These are phyloP conservation scores for Agaricales sp. DNA, from an alignment of 1,284 basidiomycete species.

Conservation along the genomic window DNA sequence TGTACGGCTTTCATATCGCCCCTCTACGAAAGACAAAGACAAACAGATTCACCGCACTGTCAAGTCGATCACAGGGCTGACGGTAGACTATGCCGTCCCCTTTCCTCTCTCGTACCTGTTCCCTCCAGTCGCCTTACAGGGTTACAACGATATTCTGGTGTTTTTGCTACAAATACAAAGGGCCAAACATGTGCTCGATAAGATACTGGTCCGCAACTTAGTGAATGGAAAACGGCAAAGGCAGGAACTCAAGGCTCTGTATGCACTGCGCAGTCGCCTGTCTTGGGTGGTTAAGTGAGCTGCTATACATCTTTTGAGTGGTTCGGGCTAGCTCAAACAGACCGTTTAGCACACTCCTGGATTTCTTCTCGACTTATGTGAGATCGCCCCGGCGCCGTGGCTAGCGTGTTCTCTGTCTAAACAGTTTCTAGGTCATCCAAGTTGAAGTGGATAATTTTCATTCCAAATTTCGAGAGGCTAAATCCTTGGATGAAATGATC, in stretches of 20 bases:
- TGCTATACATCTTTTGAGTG: too few species aligned
- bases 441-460: conserved; percentile 50
- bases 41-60: conserved; percentile 37
- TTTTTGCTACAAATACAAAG: conserved; percentile 69
- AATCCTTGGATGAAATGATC: conserved; percentile 72
- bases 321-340: too few species aligned
- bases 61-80: conserved; percentile 53
- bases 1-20: conserved; percentile 62
- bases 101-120: conserved; percentile 80
- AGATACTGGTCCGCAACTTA: conserved; percentile 38
- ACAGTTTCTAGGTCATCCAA: conserved; percentile 50
- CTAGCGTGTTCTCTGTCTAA: conserved; percentile 3
- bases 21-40: conserved; percentile 28
- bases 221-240: conserved; percentile 20
- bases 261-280: conserved; percentile 62
- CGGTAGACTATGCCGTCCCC: conserved; percentile 68
- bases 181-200: conserved; percentile 61
- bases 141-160: conserved; percentile 66
- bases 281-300: conserved; percentile 80
- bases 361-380: conserved; percentile 68
- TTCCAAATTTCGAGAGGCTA: conserved; percentile 37
- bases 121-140: conserved; percentile 43
- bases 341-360: conserved; percentile 48
- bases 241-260: conserved; percentile 53
- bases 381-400: conserved; percentile 13